These are phyloP conservation scores for Scutellaria minor DNA, from an alignment of 257 asterid species.

Conservation along the genomic window DNA sequence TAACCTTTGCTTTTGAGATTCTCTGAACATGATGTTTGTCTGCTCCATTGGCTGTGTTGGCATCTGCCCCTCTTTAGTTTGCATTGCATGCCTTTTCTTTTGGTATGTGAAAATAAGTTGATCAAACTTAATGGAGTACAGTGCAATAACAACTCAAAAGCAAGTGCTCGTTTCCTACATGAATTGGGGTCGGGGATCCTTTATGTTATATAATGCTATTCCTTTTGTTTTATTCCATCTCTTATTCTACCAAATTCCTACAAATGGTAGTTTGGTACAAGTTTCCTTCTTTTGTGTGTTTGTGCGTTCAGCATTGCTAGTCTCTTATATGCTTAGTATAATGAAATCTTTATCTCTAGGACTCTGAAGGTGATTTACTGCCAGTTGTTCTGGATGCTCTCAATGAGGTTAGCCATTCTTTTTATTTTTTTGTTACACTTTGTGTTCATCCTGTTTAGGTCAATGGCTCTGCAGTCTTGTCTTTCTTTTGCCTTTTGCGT, in stretches of 20 bases:
- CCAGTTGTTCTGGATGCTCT: constrained; percentile 97
- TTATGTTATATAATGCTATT: neutral
- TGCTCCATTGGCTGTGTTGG: neutral
- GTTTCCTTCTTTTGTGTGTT: constrained; percentile 7
- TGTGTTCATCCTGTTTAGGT: constrained; percentile 10
- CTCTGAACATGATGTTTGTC: neutral
- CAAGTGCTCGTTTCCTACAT: constrained; percentile 4
- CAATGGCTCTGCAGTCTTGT: constrained; percentile 11
- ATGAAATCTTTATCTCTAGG: constrained; percentile 55
- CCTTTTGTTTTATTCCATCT: constrained; percentile 1
- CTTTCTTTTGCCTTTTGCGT: constrained; percentile 14
- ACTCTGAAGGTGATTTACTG: constrained; percentile 84
- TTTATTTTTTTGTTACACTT: constrained; percentile 7
- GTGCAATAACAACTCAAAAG: neutral
- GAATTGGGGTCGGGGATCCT: constrained; percentile 13
- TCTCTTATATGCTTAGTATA: constrained; percentile 35
- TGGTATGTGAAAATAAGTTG: constrained; percentile 6
- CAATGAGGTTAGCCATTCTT: constrained; percentile 67
- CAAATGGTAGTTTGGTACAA: neutral
- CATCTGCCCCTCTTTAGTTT: neutral
- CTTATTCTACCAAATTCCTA: neutral
- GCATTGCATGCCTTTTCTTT: constrained; percentile 15
- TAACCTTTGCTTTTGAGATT: constrained; percentile 26
- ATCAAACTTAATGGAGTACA: constrained; percentile 29
- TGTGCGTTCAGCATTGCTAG: constrained; percentile 28